Evolutionary conservation across 2,329 filamentous ascomycete genomes (phyloP), one percentile per base, ranked within the genome.

Genomic region (Calycina marina): DNA sequence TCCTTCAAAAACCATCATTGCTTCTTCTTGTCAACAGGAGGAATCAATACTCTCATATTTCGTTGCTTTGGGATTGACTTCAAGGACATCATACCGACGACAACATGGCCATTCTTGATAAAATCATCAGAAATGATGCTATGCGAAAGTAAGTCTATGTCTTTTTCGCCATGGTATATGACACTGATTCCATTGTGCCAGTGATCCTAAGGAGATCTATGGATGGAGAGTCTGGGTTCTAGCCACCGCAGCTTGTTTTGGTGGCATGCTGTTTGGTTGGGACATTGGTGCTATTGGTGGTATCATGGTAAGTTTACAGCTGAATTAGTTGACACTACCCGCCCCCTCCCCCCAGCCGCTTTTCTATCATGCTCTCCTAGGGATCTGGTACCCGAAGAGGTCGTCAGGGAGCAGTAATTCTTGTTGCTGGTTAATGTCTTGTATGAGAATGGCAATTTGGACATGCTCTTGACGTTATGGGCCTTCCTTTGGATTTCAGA

Each of bases 261-360:
- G 77, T 38, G 77, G 76, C 29, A 71, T 70, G 60, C 55, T 63
- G 8, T 65, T 72, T 40, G 68, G 68, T 27, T 71, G 69, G 75
- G 49, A 83, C 52, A 76, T 80, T 55, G 74, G 78, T 49, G 76
- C 83, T 6, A 84, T 81, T 65, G 79, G 76, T 28, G 75, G 75
- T 35, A 72, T 88, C 41, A 59, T 88, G 35, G 82, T 77, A 3
- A 65, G 20, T 22, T 22, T n/a, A n/a, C n/a, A n/a, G n/a, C n/a
- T n/a, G n/a, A n/a, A n/a, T n/a, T n/a, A n/a, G n/a, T n/a, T n/a
- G n/a, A n/a, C n/a, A n/a, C n/a, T n/a, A n/a, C n/a, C n/a, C n/a
- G n/a, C n/a, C n/a, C n/a, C n/a, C n/a, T n/a, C n/a, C n/a, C n/a
- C n/a, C n/a, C n/a, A n/a, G n/a, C n/a, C n/a, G n/a, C n/a, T n/a